phyloP scores from a whole-genome alignment of 176 grass and related monocot genomes.

The Oryza glaberrima region DNA sequence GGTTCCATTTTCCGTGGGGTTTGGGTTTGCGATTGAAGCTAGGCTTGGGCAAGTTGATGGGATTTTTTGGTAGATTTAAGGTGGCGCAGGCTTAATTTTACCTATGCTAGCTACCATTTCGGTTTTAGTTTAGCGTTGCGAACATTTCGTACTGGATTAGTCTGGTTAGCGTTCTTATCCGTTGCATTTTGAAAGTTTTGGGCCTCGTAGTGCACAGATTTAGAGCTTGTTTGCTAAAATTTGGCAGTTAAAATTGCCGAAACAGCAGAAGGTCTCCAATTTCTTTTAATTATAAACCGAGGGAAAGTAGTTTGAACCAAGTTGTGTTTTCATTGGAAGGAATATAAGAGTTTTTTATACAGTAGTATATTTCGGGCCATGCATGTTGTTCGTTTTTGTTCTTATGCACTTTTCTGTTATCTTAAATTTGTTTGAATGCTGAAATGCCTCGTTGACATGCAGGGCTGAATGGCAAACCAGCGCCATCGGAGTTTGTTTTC shows the following conservation, averaged over 20 bases:
- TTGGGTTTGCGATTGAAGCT: not conserved
- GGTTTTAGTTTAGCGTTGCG: not conserved
- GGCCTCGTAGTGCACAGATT: not conserved
- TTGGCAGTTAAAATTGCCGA: not conserved
- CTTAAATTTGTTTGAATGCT: slow-evolving; percentile 23
- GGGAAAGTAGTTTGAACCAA: too few relatives aligned
- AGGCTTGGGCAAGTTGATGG: not conserved
- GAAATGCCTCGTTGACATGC: slow-evolving; percentile 38
- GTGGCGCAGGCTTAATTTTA: not conserved
- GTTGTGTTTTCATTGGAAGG: too few relatives aligned
- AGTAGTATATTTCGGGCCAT: not conserved
- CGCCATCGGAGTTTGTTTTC: slow-evolving; percentile 57
- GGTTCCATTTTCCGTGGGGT: not conserved
- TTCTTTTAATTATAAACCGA: too few relatives aligned
- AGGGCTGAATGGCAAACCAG: slow-evolving; percentile 61
- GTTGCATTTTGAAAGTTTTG: not conserved
- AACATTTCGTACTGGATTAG: slow-evolving; percentile 15
- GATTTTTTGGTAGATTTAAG: not conserved
- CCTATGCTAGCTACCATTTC: not conserved
- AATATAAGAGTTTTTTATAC: too few relatives aligned
- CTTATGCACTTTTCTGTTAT: not conserved
- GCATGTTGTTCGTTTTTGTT: not conserved
- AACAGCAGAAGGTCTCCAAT: not conserved
- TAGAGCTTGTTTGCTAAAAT: not conserved
- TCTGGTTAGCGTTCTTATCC: not conserved